Percentiles rank a stretch among this genome's conserved stretches.
These are phyloP conservation scores for Fusarium abutilonis DNA, from an alignment of 2,329 filamentous ascomycete genomes.

Conservation along the genomic window DNA sequence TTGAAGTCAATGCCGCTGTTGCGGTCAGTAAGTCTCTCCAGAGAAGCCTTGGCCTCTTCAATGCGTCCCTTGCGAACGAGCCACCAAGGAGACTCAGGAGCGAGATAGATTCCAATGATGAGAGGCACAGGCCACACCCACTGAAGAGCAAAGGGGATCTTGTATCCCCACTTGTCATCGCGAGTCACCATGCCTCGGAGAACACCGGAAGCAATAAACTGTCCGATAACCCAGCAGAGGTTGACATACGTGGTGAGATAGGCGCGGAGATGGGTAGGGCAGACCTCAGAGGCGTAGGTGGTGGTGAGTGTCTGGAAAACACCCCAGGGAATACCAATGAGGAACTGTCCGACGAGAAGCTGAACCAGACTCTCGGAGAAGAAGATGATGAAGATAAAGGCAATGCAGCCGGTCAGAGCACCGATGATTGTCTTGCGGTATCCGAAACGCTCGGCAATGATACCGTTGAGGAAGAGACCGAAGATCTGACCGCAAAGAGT, in stretches of 20 bases:
- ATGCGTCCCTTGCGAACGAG: slow-evolving; percentile 55
- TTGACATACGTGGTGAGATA: slow-evolving; percentile 62
- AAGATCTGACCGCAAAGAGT: slow-evolving; percentile 60
- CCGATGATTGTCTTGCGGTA: slow-evolving; percentile 60
- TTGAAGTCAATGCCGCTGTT: slow-evolving; percentile 50
- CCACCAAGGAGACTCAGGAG: slow-evolving; percentile 63
- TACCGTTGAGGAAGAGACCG: slow-evolving; percentile 61
- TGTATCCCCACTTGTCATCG: slow-evolving; percentile 56
- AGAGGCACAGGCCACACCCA: slow-evolving; percentile 61
- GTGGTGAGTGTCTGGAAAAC: slow-evolving; percentile 59
- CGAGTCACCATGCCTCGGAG: slow-evolving; percentile 53
- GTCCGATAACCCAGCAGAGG: slow-evolving; percentile 61
- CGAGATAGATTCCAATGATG: slow-evolving; percentile 54
- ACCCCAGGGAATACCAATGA: slow-evolving; percentile 60
- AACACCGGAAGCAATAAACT: slow-evolving; percentile 57
- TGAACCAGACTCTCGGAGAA: slow-evolving; percentile 55
- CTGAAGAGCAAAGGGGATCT: slow-evolving; percentile 60
- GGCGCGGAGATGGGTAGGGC: slow-evolving; percentile 57
- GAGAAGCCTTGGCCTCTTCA: slow-evolving; percentile 52
- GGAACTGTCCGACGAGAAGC: slow-evolving; percentile 57
- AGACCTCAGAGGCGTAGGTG: slow-evolving; percentile 61
- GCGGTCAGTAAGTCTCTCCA: slow-evolving; percentile 54
- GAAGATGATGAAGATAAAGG: slow-evolving; percentile 61
- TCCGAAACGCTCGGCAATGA: slow-evolving; percentile 58
- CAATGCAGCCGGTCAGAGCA: slow-evolving; percentile 51